These are phyloP conservation scores for Iris macrosiphon DNA, from an alignment of 106 monocot species.

Conservation along the genomic window DNA sequence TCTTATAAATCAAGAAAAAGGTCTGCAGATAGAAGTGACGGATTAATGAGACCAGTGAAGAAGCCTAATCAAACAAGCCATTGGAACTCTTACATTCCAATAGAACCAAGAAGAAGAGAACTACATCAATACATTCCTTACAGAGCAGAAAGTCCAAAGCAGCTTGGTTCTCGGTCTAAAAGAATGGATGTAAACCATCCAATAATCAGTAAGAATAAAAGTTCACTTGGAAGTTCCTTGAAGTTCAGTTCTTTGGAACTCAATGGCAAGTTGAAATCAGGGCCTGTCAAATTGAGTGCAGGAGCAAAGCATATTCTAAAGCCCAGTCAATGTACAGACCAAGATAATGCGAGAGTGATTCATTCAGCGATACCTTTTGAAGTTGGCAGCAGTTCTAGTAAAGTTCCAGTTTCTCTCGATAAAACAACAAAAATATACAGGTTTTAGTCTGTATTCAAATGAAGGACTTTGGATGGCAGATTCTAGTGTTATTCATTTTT, in stretches of 20 bases:
- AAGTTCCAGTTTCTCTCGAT: constrained; percentile 12
- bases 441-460: constrained; percentile 15
- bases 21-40: constrained; percentile 10
- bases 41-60: constrained; percentile 21
- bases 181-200: not conserved
- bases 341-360: constrained; percentile 20
- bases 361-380: constrained; percentile 40
- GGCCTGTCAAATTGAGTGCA: constrained; percentile 39
- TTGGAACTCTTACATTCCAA: constrained; percentile 8
- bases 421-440: constrained; percentile 31
- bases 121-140: constrained; percentile 1
- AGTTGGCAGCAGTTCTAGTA: constrained; percentile 9
- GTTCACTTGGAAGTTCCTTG: not conserved
- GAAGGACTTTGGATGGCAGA: too few species aligned
- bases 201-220: constrained; percentile 1
- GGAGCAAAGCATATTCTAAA: constrained; percentile 52
- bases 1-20: constrained; percentile 24
- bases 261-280: constrained; percentile 10
- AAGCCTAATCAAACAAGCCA: constrained; percentile 9
- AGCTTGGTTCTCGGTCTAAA: constrained; percentile 7
- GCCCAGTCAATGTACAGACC: constrained; percentile 19
- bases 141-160: constrained; percentile 2
- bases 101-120: constrained; percentile 1
- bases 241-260: constrained; percentile 1
- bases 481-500: too few species aligned